Evolutionary conservation across 1,284 basidiomycete species (phyloP).

Genomic region (Irpex sp.): DNA sequence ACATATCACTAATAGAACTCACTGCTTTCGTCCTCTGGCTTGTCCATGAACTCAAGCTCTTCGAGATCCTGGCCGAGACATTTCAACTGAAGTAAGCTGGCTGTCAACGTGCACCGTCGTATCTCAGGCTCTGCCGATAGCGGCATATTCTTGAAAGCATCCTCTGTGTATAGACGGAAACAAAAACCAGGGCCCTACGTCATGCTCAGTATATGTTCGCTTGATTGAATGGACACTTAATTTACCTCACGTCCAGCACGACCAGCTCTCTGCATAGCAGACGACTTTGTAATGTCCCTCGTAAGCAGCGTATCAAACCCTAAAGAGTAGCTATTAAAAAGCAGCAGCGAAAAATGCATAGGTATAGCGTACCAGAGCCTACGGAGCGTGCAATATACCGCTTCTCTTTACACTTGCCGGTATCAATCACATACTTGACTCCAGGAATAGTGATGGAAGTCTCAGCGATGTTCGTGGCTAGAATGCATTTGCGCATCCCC

Average conservation of each 20-base stretch:
- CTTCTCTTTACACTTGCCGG: slow-evolving; percentile 95
- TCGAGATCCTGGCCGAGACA: slow-evolving; percentile 80
- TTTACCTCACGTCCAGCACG: slow-evolving; percentile 86
- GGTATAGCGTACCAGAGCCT: slow-evolving; percentile 53
- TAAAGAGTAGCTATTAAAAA: slow-evolving; percentile 24
- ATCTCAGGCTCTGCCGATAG: slow-evolving; percentile 84
- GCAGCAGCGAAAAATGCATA: not conserved
- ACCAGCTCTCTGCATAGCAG: slow-evolving; percentile 84
- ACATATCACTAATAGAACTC: slow-evolving; percentile 23
- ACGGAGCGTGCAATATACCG: slow-evolving; percentile 68
- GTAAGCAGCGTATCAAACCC: slow-evolving; percentile 88
- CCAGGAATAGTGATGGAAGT: slow-evolving; percentile 98
- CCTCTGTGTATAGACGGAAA: slow-evolving; percentile 87
- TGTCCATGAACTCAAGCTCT: slow-evolving; percentile 82
- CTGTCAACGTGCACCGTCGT: slow-evolving; percentile 78
- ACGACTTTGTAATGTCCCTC: slow-evolving; percentile 86
- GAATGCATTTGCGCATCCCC: slow-evolving; percentile 82
- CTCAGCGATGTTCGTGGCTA: slow-evolving; percentile 97
- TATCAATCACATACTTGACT: slow-evolving; percentile 93
- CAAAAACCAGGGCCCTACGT: slow-evolving; percentile 74
- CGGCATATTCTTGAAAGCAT: slow-evolving; percentile 64
- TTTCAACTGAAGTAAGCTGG: slow-evolving; percentile 81
- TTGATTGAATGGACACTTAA: not conserved
- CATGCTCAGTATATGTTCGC: not conserved
- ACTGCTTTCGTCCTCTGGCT: slow-evolving; percentile 72